Evolutionary conservation across 768 basidiomycete genomes (phyloP), one percentile per base, ranked within the genome.

Genomic region (Lactifluus volemus): DNA sequence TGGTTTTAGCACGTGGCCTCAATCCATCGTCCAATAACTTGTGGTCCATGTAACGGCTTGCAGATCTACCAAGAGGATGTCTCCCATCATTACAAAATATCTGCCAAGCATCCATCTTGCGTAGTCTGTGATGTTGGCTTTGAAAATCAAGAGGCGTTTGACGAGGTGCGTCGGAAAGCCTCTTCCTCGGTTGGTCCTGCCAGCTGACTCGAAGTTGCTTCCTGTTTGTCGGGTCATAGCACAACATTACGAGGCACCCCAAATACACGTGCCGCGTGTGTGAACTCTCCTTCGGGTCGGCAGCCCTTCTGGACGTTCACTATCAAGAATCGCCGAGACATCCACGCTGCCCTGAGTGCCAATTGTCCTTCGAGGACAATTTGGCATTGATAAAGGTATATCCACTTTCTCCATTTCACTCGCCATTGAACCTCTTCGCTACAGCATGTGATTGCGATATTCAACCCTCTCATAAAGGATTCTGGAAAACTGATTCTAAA

Each of bases 341-440:
- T 67, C 78, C 81, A 3, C 76, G 74, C 55, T 81, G 81, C 58
- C 61, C 68, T 29, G 66, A 69, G 34, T 82, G 81, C 54, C 66
- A 70, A n/a, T 53, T 73, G 49, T 77, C 78, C 34, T 81, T 79
- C 58, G 63, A 70, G 49, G 75, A 78, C 58, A 68, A 72, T 29
- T 71, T 71, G 48, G 70, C 71, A 2, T 72, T 75, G 60, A 69
- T 73, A 60, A 65, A 73, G 51, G 79, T 79, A 59, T 58, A 73
- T 54, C 17, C 25, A 5, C 47, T 19, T 29, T 32, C 15, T 10
- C 19, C 11, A 49, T 41, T 34, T 30, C 17, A 30, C 12, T 25
- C 19, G 5, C 32, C 32, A 11, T 53, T 52, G 8, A 47, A 32
- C 44, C 54, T 52, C 15, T 32, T 38, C 12, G 57, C 65, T 50